Base-by-base conservation (phyloP, 805 yeast species). In the Dipodascus albidus region DNA sequence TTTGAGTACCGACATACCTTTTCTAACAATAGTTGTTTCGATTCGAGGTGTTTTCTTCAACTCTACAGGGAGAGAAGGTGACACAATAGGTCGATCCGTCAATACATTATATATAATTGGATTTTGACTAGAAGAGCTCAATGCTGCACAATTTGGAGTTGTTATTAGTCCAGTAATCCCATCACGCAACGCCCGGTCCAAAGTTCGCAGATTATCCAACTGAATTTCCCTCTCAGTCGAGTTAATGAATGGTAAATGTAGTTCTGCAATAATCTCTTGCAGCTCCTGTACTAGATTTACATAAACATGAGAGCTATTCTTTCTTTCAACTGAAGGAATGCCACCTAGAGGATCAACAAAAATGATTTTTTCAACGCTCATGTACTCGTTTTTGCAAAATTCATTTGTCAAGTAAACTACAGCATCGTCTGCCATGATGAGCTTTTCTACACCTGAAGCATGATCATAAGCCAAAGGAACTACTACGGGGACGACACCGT, bases 31-130 rank as follows among this genome's bases (percentile, higher is more conserved):
- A 0, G 97, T 85, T 0, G 97, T 89, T 23, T 84, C 79, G 22
- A 84, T 68, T 50, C 75, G 75, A 0, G 88, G 85, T 2, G 85
- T 77, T 47, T 76, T 72, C 53, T 71, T 71, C 49, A 76, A 67
- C 50, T 74, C 76, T 23, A 86, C 80, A 0, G 99, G 97, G 47
- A 93, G 72, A 0, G 98, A 90, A 0, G 96, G 87, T 1, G 96
- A 88, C 20, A 91, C 82, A 8, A 87, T 75, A 0, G 98, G 88
- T 52, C 98, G 73, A 65, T 93, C 98, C 0, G 99, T 93, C 41
- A 93, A 73, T 15, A 93, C 77, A 64, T 93, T 93, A 67, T 90
- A 87, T 15, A 93, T 80, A 47, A 93, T 77, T 1, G 99, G 99
- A 65, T 93, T 93, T 55, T 82, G 71, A 50, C 77, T 75, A 41